These are phyloP conservation scores for Plasmodium coatneyi DNA, from an alignment of 169 alveolate genomes.

Conservation along the genomic window DNA sequence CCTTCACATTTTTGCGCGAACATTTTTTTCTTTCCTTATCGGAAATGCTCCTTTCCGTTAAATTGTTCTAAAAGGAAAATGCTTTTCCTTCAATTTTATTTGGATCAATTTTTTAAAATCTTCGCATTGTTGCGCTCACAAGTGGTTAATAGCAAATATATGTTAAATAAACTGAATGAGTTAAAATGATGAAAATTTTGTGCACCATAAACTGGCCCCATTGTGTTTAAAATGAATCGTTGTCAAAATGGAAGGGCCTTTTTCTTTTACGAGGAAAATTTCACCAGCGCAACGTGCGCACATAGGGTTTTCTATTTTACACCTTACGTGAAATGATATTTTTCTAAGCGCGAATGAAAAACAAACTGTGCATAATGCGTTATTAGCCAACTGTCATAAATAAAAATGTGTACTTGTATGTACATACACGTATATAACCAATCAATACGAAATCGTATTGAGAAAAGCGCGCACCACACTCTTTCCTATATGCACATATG, in stretches of 20 bases:
- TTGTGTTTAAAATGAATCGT: neutral
- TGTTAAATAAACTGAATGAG: neutral
- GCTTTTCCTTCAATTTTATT: neutral
- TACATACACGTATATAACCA: neutral
- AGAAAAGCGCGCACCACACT: neutral
- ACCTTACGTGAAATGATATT: neutral
- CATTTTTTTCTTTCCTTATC: neutral
- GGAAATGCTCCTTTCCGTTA: neutral
- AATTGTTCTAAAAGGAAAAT: neutral
- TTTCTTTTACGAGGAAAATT: neutral
- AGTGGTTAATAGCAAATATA: neutral
- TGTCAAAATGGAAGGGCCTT: neutral
- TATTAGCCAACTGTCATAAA: neutral
- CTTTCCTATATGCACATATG: neutral
- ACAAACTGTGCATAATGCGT: neutral
- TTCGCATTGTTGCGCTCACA: neutral
- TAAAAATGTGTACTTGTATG: neutral
- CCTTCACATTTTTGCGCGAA: neutral
- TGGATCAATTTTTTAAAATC: neutral
- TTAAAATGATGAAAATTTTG: neutral
- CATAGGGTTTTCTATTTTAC: neutral
- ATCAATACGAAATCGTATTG: neutral
- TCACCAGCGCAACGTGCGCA: neutral
- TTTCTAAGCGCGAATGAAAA: neutral
- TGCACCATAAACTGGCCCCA: neutral